Percentiles rank a stretch among this genome's conserved stretches.
Evolutionary conservation across 768 basidiomycete species (phyloP).

Genomic region (Russula virescens): DNA sequence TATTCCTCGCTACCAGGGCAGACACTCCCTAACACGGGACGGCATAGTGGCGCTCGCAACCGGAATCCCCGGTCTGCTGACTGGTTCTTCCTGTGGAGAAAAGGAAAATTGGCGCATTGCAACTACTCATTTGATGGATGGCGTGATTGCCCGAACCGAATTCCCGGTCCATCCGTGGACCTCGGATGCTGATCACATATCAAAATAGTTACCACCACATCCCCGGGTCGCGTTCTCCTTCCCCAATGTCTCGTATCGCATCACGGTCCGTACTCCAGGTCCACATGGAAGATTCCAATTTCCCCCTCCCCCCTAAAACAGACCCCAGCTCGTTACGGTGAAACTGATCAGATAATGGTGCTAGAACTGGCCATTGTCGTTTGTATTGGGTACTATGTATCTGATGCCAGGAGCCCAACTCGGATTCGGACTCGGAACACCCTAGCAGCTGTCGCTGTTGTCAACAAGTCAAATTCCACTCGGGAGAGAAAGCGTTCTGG

Average conservation of each 20-base stretch:
- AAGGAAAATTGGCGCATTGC: neutral
- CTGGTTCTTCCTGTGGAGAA: neutral
- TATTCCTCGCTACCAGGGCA: neutral
- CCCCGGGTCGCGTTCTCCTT: neutral
- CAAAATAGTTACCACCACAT: neutral
- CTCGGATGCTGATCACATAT: neutral
- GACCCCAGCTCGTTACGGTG: no score
- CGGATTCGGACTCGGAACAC: no score
- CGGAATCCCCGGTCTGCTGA: neutral
- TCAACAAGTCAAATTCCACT: no score
- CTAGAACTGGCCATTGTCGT: no score
- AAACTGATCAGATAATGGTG: no score
- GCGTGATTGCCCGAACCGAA: neutral
- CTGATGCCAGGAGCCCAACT: no score
- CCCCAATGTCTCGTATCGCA: neutral
- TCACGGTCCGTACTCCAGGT: neutral
- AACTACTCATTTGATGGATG: neutral
- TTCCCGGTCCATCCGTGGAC: constrained; percentile 1
- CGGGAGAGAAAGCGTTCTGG: neutral
- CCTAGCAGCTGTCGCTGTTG: no score
- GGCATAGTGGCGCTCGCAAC: neutral
- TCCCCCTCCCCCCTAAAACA: no score
- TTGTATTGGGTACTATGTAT: no score
- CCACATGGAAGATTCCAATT: neutral
- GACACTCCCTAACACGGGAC: neutral